Evolutionary conservation across 371 early-diverging fungal genomes (phyloP), one percentile per base, ranked within the genome.

Genomic region (Zopfochytrium polystomum): DNA sequence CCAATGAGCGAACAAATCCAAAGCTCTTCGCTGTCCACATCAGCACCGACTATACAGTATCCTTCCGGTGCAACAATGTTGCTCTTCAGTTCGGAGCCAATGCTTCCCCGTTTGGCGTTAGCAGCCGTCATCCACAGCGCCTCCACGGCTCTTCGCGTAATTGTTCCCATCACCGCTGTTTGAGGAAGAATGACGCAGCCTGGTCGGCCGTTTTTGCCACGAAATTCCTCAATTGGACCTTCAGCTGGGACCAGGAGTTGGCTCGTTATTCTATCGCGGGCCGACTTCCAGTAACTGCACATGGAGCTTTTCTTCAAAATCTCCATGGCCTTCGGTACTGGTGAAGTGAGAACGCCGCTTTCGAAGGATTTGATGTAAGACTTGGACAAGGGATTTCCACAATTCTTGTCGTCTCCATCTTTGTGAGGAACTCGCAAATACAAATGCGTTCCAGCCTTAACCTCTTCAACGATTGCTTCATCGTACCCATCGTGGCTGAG

Each of bases 1-100:
- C 96, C 96, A 63, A 98, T 84, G 11, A 96, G 68, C 69, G 90
- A 89, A 2, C 94, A 87, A 57, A 98, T 95, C 98, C 98, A 98
- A 18, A 98, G 80, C 74, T 98, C 98, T 68, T 98, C 91, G 0
- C 90, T 89, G 63, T 98, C 98, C 1, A 98, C 98, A 73, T 98
- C 98, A 0, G 98, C 98, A 2, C 98, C 98, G 2, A 96, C 87
- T 70, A 98, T 83, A 48, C 80, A 81, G 70, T 90, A 7, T 85
- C 72, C 93, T 6, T 68, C 60, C 0, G 98, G 96, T 0, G 95
- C 90, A 31, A 79, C 78, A 5, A 98, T 79, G 79, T 87, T 83
- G 0, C 91, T 80, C 68, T 98, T 98, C 42, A 98, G 79, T 60
- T 98, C 98, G 0, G 94, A 93, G 3, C 98, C 98, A 42, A 98